Evolutionary conservation across 306 rosid species (phyloP), one percentile per base, ranked within the genome.

Genomic region (Glycine soja): DNA sequence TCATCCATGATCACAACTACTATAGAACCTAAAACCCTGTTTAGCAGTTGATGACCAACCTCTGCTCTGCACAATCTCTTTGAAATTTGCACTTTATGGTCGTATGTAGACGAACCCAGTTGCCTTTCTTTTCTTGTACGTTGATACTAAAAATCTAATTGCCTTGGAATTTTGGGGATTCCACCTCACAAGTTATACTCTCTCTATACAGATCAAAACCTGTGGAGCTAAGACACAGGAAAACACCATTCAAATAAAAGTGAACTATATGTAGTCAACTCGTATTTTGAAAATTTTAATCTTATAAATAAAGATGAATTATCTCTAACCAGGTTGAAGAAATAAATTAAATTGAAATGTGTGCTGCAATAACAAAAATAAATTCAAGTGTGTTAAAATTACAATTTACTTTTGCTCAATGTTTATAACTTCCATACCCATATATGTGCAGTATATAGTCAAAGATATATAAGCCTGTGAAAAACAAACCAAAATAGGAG

Each of bases 41-140:
- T 67, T 42, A 16, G 53, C 36, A 67, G 72, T 43, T 67, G 72
- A 43, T 67, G 72, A 43, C 72, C 72, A 42, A 67, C 52, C 72
- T 24, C 14, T 67, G 1, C 9, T 67, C 8, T 43, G 5, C 32
- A 67, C 8, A 64, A 43, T 67, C 13, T 15, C 53, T 43, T 67
- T 43, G 36, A 43, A 67, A 67, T 15, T 43, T 67, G 3, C 53
- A 3, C 72, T 10, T 43, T 42, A 42, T 42, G 34, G 51, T 24
- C 30, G 30, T 42, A 15, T 67, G 8, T 67, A 6, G 52, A 67
- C 72, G 52, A 42, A 67, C 53, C 52, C 72, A 67, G 15, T 24
- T 24, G 30, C 72, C 9, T 42, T 16, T 67, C 13, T 15, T 67
- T 43, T 43, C 72, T 43, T 43, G 34, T 43, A 43, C 2, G 51